phyloP scores from a whole-genome alignment of 192 early-diverging fungal genomes.

The Hyaloraphidium curvatum region DNA sequence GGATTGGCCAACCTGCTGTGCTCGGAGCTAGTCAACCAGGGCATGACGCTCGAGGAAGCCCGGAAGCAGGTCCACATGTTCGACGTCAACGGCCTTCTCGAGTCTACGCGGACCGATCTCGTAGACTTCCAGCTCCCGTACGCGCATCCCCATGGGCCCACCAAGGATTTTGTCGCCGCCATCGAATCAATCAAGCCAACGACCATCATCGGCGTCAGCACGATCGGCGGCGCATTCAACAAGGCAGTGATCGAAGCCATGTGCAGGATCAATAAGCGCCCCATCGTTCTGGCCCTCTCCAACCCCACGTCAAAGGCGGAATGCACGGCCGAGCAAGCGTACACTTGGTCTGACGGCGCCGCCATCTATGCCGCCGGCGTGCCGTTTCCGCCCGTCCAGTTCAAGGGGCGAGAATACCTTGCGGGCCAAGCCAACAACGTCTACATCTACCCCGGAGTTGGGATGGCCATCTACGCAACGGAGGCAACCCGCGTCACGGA shows the following conservation, averaged over 20 bases:
- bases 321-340: constrained; percentile 32
- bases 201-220: constrained; percentile 69
- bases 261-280: no score
- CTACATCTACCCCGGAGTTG: constrained; percentile 32
- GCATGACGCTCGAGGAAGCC: constrained; percentile 49
- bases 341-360: constrained; percentile 28
- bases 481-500: constrained; percentile 23
- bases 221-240: constrained; percentile 54
- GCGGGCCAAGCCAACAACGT: constrained; percentile 33
- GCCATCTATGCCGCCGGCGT: constrained; percentile 31
- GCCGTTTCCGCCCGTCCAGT: constrained; percentile 27
- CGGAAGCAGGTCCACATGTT: constrained; percentile 59
- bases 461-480: constrained; percentile 28
- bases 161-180: constrained; percentile 46
- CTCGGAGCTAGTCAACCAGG: constrained; percentile 53
- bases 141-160: no score
- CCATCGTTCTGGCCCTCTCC: constrained; percentile 26
- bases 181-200: constrained; percentile 80
- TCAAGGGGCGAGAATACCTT: constrained; percentile 21
- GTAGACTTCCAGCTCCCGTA: constrained; percentile 62
- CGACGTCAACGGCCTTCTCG: constrained; percentile 82
- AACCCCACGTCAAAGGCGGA: constrained; percentile 30
- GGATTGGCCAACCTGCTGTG: constrained; percentile 77
- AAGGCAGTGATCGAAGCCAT: no score
- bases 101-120: constrained; percentile 60